phyloP scores from a whole-genome alignment of 345 rosid genomes.

The Pseudoturritis turrita region DNA sequence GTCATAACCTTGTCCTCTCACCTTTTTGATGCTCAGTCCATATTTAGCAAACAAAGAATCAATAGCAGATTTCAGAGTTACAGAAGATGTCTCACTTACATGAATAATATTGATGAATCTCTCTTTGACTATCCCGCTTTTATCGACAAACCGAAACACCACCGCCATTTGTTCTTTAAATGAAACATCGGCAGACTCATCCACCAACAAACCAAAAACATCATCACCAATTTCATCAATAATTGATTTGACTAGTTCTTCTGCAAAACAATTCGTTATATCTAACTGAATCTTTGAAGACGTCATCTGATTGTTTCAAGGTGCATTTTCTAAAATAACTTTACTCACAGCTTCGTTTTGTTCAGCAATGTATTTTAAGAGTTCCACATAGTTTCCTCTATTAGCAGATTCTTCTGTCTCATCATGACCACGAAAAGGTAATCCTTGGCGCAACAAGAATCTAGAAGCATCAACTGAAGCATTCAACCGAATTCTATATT shows the following conservation, averaged over 20 bases:
- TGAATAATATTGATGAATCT: not conserved
- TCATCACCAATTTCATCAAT: not conserved
- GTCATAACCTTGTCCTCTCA: not conserved
- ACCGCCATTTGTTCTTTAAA: not conserved
- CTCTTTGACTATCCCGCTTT: not conserved
- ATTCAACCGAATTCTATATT: not conserved
- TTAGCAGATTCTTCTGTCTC: not conserved
- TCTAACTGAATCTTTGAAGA: not conserved
- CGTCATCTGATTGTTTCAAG: not conserved
- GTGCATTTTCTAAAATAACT: not conserved
- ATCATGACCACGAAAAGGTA: not conserved
- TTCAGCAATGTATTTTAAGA: no score
- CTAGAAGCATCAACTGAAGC: not conserved
- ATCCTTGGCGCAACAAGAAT: no score
- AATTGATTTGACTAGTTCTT: not conserved
- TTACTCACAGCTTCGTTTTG: not conserved
- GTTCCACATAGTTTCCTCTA: no score
- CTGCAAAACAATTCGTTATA: not conserved
- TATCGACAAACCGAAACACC: not conserved
- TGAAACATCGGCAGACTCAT: no score
- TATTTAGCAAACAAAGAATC: not conserved
- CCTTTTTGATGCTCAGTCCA: not conserved
- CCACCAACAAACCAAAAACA: no score
- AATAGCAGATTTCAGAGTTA: not conserved
- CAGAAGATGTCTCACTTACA: not conserved